Base-by-base conservation (phyloP, 208 protist species). In the Trypanosoma cruzi region DNA sequence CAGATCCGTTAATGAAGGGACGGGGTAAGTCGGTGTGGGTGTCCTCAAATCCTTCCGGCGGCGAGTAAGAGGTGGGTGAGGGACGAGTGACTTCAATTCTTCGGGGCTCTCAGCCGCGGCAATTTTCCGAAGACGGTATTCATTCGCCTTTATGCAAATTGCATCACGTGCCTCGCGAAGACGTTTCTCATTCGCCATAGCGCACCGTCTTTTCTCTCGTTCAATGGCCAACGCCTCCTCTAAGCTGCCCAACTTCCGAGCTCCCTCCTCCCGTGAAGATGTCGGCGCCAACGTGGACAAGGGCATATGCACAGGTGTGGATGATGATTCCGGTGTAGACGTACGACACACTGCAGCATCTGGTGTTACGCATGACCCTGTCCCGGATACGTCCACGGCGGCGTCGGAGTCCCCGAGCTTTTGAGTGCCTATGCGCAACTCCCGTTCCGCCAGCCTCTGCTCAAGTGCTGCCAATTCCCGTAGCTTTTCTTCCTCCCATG, bases 41-140 rank as follows among this genome's bases (percentile, higher is more conserved):
- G 31, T 58, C 16, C 24, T 2, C 37, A 44, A 32, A 16, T 32
- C 57, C 10, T 29, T 29, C 28, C 54, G 61, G 18, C 20, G 24
- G 10, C 63, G 61, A 22, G 2, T 59, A 62, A 70, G 42, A 18
- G 71, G 71, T 44, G 54, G 63, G 32, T 49, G 71, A 36, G 71
- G 62, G 22, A 59, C 36, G 14, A 70, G 36, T 28, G 29, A n/a
- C 8, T 42, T 8, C 50, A 91, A 67, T 6, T 85, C 81, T 16
- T 77, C 49, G n/a, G 53, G 54, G 26, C 0, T 81, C 24, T 68
- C 63, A 2, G 85, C 82, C 1, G 67, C 73, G 11, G 73, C 79
- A 60, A 91, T 88, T 40, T 75, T 73, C 62, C 75, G 42, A 50
- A 85, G 73, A 37, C 80, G 77, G 66, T 88, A 82, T 13, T 68